Base-by-base conservation (phyloP, 2,329 filamentous ascomycete genomes). In the Cladophialophora carrionii region DNA sequence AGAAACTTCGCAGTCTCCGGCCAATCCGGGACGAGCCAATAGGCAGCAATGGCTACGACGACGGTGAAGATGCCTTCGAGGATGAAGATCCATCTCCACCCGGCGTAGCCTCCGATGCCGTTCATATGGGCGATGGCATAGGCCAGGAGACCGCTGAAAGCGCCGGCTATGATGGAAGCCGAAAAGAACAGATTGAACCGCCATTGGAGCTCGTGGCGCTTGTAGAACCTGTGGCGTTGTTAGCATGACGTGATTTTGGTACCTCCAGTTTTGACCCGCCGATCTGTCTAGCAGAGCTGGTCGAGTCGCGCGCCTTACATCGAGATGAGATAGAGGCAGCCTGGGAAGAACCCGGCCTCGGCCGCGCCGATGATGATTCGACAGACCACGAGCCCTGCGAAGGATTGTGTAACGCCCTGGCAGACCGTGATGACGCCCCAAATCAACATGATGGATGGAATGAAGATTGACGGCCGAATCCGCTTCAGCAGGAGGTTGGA, bases 81-180 rank as follows among this genome's bases (percentile, higher is more conserved):
- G 59, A 77, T 77, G 69, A 78, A 77, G 48, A 77, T 76, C 74
- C 75, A 77, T 37, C 73, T 70, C 74, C 74, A 76, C 1, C 14
- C 75, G 70, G 26, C 71, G 70, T 54, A 73, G 34, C 49, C 74
- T 48, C 73, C 68, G 64, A 77, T 73, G 69, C 69, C 82, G 56
- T 82, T 78, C 80, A 85, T 83, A 72, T 81, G 79, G 72, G 78
- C 78, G 46, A 85, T 83, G 1, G 74, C 82, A 67, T 78, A 83
- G 1, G 83, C 83, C 0, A 85, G 73, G 20, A 85, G 73, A 0
- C 83, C 83, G 43, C 76, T 76, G 62, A 79, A 72, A 32, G 78
- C 78, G 32, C 78, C 78, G 17, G 78, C 76, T 37, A 78, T 63
- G 67, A 78, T 79, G 29, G 73, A 75, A 1, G 72, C 74, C 14